Percentiles rank a stretch among this genome's conserved stretches.
Conservation (phyloP, 441 rosid genomes). For the Populus hybrid region DNA sequence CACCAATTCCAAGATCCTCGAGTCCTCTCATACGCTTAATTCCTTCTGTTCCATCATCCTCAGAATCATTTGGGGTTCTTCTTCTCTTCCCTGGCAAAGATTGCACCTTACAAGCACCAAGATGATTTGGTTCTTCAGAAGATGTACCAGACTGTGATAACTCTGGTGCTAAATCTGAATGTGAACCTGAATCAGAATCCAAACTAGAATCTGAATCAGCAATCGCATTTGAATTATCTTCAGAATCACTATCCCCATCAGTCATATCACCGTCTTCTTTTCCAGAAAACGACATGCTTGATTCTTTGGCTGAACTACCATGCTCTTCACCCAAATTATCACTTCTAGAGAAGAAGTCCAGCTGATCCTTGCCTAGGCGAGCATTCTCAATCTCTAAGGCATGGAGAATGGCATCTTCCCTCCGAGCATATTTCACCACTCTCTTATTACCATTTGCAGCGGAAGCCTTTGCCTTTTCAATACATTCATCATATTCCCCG, state of each 20-base stretch:
- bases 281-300: constrained; percentile 46
- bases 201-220: constrained; percentile 3
- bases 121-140: constrained; percentile 53
- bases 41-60: constrained; percentile 96
- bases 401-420: constrained; percentile 90
- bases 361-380: constrained; percentile 55
- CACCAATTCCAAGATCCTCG: constrained; percentile 75
- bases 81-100: constrained; percentile 60
- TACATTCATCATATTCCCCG: constrained; percentile 83
- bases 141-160: constrained; percentile 68
- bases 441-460: constrained; percentile 67
- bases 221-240: constrained; percentile 19
- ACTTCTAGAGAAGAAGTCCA: constrained; percentile 32
- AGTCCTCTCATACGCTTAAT: constrained; percentile 98
- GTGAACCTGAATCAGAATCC: constrained; percentile 11
- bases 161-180: constrained; percentile 52
- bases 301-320: constrained; percentile 44
- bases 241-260: constrained; percentile 38
- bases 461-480: constrained; percentile 77
- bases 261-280: constrained; percentile 44
- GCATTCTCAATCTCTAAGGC: constrained; percentile 91
- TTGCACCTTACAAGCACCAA: constrained; percentile 46
- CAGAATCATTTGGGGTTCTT: constrained; percentile 91
- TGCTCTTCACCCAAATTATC: constrained; percentile 33
- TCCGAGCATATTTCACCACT: constrained; percentile 81